Conservation (phyloP, 371 early-diverging fungal species). For the Rhizopus stolonifer region DNA sequence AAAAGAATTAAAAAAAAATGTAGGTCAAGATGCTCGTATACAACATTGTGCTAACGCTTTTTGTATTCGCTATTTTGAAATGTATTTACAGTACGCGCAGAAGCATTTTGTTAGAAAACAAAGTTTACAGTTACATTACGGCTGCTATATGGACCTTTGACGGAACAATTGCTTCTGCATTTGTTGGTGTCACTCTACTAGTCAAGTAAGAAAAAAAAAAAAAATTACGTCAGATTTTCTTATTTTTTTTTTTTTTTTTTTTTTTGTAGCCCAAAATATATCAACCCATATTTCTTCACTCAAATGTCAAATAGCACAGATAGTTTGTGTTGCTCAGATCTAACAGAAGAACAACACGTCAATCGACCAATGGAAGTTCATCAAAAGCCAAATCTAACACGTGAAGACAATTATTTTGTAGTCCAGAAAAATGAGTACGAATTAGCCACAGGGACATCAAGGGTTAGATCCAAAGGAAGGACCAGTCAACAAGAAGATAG, state of each 20-base stretch:
- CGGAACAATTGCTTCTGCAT: slow-evolving; percentile 13
- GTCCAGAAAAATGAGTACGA: neutral
- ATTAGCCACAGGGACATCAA: neutral
- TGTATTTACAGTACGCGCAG: slow-evolving; percentile 13
- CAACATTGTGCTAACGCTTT: slow-evolving; percentile 5
- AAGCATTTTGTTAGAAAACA: slow-evolving; percentile 2
- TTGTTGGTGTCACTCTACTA: slow-evolving; percentile 9
- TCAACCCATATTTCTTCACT: neutral
- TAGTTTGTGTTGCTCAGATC: neutral
- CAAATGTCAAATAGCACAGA: neutral
- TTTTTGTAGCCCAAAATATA: neutral
- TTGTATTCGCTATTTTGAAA: slow-evolving; percentile 16
- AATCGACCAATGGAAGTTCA: too few species aligned
- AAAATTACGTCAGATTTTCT: neutral
- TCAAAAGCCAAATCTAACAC: neutral
- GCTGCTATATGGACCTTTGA: slow-evolving; percentile 22
- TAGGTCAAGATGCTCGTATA: slow-evolving; percentile 16
- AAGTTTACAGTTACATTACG: slow-evolving; percentile 1
- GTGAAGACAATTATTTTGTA: neutral
- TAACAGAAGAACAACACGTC: neutral
- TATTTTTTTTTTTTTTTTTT: neutral
- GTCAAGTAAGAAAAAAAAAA: slow-evolving; percentile 14
- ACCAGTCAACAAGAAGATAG: neutral
- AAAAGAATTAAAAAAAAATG: neutral
- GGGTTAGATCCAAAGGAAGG: neutral